phyloP scores from a whole-genome alignment of 2,329 filamentous ascomycete genomes.

The Diplocarpon rosae region DNA sequence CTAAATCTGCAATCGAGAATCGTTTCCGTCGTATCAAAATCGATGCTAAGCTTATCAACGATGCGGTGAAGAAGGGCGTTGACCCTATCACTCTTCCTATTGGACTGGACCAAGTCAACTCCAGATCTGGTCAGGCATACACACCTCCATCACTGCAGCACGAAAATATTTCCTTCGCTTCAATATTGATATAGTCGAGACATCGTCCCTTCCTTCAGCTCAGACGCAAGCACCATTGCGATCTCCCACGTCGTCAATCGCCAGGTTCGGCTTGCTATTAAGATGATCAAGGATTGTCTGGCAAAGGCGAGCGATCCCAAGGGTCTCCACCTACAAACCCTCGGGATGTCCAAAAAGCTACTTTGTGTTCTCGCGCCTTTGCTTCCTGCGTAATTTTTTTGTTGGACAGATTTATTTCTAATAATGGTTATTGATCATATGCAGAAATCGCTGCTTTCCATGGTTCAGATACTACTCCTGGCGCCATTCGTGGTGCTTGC shows the following conservation, averaged over 20 bases:
- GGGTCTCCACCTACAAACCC: neutral
- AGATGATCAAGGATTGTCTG: constrained; percentile 4
- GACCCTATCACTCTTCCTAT: constrained; percentile 29
- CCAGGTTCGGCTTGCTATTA: constrained; percentile 23
- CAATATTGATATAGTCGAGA: no score
- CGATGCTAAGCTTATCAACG: constrained; percentile 29
- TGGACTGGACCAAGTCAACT: constrained; percentile 8
- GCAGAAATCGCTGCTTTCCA: neutral
- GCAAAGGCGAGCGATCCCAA: constrained; percentile 6
- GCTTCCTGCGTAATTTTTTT: neutral
- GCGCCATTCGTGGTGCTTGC: neutral
- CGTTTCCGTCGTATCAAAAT: constrained; percentile 31
- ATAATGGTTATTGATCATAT: constrained; percentile 5
- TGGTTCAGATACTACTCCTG: neutral
- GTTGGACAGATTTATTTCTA: neutral
- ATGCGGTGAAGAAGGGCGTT: constrained; percentile 21
- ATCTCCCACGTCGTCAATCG: constrained; percentile 21
- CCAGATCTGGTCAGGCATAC: constrained; percentile 6
- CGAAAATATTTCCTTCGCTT: no score
- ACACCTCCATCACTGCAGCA: constrained; percentile 2
- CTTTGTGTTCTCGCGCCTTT: neutral
- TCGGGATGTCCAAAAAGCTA: no score
- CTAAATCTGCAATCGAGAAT: constrained; percentile 29
- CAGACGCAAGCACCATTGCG: no score
- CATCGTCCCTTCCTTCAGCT: no score